phyloP scores from a whole-genome alignment of 768 basidiomycete genomes.

The Cystobasidium ongulense region DNA sequence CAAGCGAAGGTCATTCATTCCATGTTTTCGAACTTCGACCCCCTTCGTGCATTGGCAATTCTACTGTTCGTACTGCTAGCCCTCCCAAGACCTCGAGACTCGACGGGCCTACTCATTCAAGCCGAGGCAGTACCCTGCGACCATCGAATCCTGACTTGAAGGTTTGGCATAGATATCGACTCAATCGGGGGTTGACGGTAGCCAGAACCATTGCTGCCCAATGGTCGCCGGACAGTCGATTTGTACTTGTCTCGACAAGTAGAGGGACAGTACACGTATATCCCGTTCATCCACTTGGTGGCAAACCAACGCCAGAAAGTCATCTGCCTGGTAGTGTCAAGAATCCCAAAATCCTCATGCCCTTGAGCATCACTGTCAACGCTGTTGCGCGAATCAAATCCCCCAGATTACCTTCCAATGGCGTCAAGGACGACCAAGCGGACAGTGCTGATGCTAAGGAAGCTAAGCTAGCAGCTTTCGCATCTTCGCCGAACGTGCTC shows the following conservation, averaged over 20 bases:
- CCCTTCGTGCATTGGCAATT: conserved; percentile 2
- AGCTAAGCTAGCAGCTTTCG: not conserved
- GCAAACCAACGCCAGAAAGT: conserved; percentile 10
- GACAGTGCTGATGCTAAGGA: not conserved
- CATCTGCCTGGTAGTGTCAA: conserved; percentile 31
- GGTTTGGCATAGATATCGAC: conserved; percentile 41
- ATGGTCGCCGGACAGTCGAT: conserved; percentile 35
- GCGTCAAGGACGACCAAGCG: not conserved
- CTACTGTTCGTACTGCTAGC: not conserved
- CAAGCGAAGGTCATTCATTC: conserved; percentile 34
- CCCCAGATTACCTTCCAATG: not conserved
- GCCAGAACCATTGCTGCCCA: not conserved
- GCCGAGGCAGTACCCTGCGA: not conserved
- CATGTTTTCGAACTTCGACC: conserved; percentile 41
- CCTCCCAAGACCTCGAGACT: not conserved
- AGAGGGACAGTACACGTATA: conserved; percentile 38
- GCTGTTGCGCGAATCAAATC: conserved; percentile 30
- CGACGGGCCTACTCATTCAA: not conserved
- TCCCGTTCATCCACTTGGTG: conserved; percentile 33
- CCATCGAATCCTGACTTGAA: conserved; percentile 3
- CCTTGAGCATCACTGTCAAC: conserved; percentile 33
- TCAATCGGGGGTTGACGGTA: conserved; percentile 34
- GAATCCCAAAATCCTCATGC: conserved; percentile 9
- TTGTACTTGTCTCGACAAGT: conserved; percentile 35
- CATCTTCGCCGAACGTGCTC: not conserved